phyloP scores from a whole-genome alignment of 192 early-diverging fungal genomes.

The Chytriomyces sp. region DNA sequence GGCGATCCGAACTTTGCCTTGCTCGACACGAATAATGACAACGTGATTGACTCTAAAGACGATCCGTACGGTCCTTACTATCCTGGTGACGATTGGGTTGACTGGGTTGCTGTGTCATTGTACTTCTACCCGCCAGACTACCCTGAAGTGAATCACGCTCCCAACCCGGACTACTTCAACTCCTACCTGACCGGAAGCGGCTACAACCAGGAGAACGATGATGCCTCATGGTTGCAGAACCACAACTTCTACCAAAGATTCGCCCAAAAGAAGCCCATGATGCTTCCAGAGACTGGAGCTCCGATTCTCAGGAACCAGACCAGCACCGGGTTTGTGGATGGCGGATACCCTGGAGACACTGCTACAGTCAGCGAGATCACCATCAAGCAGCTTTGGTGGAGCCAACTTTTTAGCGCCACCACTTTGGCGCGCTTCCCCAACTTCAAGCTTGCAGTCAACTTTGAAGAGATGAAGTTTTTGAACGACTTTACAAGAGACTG shows the following conservation, averaged over 20 bases:
- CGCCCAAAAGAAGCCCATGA: conserved; percentile 42
- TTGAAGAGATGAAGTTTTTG: conserved; percentile 43
- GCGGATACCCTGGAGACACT: background rate
- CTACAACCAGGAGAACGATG: conserved; percentile 4
- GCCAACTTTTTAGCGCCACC: conserved; percentile 2
- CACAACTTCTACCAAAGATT: conserved; percentile 49
- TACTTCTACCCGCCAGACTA: conserved; percentile 36
- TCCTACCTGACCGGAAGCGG: conserved; percentile 15
- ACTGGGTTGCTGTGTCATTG: conserved; percentile 51
- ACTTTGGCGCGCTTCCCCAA: conserved; percentile 12
- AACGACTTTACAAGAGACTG: too few relatives aligned
- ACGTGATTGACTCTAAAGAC: conserved; percentile 31
- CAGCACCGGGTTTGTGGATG: background rate
- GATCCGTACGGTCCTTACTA: conserved; percentile 47
- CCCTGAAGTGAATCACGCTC: background rate
- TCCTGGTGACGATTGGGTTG: too few relatives aligned
- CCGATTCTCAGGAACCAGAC: background rate
- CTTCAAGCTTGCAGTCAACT: conserved; percentile 46
- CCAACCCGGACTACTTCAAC: conserved; percentile 18
- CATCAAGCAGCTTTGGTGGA: conserved; percentile 45
- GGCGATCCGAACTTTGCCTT: conserved; percentile 17
- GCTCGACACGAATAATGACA: conserved; percentile 46
- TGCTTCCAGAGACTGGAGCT: conserved; percentile 46
- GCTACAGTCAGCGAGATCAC: conserved; percentile 8
- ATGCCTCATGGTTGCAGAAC: background rate